A percentile compares a stretch with the other conserved stretches of the same genome.
phyloP scores from a whole-genome alignment of 139 green algal species.

The Chlamydomonas sp. region DNA sequence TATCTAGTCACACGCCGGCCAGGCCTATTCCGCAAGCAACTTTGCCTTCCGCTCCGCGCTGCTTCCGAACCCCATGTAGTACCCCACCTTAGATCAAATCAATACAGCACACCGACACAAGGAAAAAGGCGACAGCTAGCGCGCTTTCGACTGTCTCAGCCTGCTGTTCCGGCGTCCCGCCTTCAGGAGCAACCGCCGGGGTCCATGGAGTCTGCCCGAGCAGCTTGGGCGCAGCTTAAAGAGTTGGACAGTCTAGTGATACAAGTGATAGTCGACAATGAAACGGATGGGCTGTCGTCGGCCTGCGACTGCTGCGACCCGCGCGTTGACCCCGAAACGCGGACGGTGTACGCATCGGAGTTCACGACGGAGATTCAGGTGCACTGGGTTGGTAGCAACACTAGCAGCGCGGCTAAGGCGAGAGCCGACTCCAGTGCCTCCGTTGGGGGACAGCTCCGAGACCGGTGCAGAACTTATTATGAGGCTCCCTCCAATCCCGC shows the following conservation, averaged over 20 bases:
- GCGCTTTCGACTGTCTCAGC: background rate
- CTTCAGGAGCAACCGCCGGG: background rate
- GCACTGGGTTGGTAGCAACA: background rate
- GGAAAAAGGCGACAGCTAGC: background rate
- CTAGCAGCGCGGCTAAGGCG: no score
- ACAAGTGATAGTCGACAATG: conserved; percentile 53
- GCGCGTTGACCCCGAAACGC: background rate
- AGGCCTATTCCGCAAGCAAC: background rate
- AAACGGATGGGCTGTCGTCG: conserved; percentile 42
- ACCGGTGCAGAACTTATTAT: no score
- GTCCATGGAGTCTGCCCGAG: background rate
- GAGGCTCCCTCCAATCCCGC: no score
- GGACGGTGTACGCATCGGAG: conserved; percentile 6
- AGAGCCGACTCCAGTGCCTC: no score
- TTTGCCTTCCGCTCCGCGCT: background rate
- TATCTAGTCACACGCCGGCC: no score
- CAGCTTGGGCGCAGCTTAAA: conserved; percentile 10
- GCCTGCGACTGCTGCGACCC: conserved; percentile 43
- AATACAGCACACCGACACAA: background rate
- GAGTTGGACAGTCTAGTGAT: conserved; percentile 38
- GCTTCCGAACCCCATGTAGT: background rate
- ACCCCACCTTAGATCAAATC: background rate
- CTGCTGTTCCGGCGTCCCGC: background rate
- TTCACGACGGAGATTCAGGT: conserved; percentile 30
- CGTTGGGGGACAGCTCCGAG: background rate